Conservation (phyloP, 495 filamentous ascomycete genomes). For the Talaromyces stipitatus region DNA sequence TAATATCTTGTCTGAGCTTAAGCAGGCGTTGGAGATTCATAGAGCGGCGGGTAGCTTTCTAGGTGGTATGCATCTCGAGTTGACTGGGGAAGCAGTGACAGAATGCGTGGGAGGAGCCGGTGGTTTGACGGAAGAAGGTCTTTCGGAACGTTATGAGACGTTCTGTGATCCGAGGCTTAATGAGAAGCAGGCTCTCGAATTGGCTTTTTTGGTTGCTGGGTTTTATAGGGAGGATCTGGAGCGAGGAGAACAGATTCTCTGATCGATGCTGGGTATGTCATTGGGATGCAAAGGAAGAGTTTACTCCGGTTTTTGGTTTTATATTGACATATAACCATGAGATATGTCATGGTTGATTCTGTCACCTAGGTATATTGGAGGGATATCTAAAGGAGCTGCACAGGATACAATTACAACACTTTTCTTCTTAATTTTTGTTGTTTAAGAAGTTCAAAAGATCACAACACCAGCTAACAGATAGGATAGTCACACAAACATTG, state of each 20-base stretch:
- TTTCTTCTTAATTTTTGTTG: too few relatives aligned
- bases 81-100: slow-evolving; percentile 93
- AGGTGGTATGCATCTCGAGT: slow-evolving; percentile 88
- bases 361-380: too few relatives aligned
- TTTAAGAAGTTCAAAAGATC: too few relatives aligned
- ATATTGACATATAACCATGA: too few relatives aligned
- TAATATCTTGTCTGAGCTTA: slow-evolving; percentile 78
- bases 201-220: slow-evolving; percentile 88
- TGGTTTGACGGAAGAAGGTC: slow-evolving; percentile 77
- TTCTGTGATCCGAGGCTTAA: slow-evolving; percentile 95
- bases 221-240: slow-evolving; percentile 51
- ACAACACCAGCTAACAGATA: too few relatives aligned
- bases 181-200: slow-evolving; percentile 93
- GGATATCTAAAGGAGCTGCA: too few relatives aligned
- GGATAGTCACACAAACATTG: too few relatives aligned
- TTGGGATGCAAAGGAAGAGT: too few relatives aligned
- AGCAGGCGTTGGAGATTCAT: slow-evolving; percentile 73
- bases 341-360: too few relatives aligned
- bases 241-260: background rate
- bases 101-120: slow-evolving; percentile 92
- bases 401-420: too few relatives aligned
- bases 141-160: slow-evolving; percentile 81
- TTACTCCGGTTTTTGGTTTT: too few relatives aligned
- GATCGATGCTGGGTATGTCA: background rate
- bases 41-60: slow-evolving; percentile 73